These are phyloP conservation scores for Talaromyces islandicus DNA, from an alignment of 2,329 filamentous ascomycete genomes.

Conservation along the genomic window DNA sequence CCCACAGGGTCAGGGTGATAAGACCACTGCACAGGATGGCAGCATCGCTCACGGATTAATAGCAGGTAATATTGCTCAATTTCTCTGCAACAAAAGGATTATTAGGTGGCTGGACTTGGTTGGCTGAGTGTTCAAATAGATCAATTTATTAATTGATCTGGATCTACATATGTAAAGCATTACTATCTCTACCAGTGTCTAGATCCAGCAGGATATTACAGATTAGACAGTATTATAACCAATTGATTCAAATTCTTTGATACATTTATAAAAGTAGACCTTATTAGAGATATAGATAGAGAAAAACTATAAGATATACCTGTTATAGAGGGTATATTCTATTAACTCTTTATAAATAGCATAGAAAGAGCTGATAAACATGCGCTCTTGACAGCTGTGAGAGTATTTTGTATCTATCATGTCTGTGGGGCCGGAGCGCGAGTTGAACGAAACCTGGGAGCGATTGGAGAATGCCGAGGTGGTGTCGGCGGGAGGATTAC, in stretches of 20 bases:
- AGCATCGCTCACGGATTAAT: constrained; percentile 63
- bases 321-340: constrained; percentile 88
- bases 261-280: constrained; percentile 98
- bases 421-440: constrained; percentile 47
- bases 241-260: constrained; percentile 86
- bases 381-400: constrained; percentile 78
- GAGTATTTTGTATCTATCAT: constrained; percentile 70
- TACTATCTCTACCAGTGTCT: constrained; percentile 87
- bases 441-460: constrained; percentile 31
- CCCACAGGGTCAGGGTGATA: constrained; percentile 60
- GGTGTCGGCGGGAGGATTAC: constrained; percentile 14
- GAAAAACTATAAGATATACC: constrained; percentile 90
- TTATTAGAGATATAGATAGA: constrained; percentile 97
- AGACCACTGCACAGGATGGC: constrained; percentile 43
- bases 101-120: neutral
- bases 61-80: constrained; percentile 86
- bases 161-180: constrained; percentile 85
- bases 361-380: constrained; percentile 91
- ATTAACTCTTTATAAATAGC: constrained; percentile 94
- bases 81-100: constrained; percentile 63
- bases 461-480: constrained; percentile 21
- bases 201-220: constrained; percentile 88
- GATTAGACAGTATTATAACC: constrained; percentile 90
- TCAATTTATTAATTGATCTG: constrained; percentile 63
- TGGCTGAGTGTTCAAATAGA: neutral